A percentile compares a stretch with the other conserved stretches of the same genome.
phyloP scores from a whole-genome alignment of 768 basidiomycete genomes.

The Stropharia rugosoannulata region DNA sequence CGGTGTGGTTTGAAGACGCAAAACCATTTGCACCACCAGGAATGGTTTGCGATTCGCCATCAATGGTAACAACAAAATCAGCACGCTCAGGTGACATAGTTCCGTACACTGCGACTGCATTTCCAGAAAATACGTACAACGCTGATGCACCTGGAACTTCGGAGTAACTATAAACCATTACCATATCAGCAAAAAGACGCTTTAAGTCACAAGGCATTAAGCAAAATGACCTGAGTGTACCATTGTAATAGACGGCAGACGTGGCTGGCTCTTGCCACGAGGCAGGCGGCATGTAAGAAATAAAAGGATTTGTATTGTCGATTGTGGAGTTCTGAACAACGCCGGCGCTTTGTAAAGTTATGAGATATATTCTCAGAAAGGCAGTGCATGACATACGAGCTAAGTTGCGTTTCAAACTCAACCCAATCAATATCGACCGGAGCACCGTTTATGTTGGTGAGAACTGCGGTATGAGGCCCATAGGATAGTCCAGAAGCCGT shows the following conservation, averaged over 20 bases:
- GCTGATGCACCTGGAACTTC: constrained; percentile 37
- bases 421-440: constrained; percentile 51
- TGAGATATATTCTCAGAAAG: background rate
- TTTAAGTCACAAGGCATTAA: background rate
- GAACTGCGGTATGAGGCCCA: constrained; percentile 45
- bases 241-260: constrained; percentile 28
- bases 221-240: constrained; percentile 42
- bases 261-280: constrained; percentile 35
- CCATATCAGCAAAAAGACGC: background rate
- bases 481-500: constrained; percentile 38
- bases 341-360: constrained; percentile 16
- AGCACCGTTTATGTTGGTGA: constrained; percentile 43
- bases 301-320: constrained; percentile 40
- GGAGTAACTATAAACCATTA: constrained; percentile 34
- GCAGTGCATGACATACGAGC: constrained; percentile 30
- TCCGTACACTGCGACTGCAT: constrained; percentile 55
- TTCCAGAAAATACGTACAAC: constrained; percentile 45
- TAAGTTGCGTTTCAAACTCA: constrained; percentile 40
- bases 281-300: constrained; percentile 37
- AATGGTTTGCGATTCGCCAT: constrained; percentile 34
- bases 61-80: constrained; percentile 42
- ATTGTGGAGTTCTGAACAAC: constrained; percentile 25
- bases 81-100: constrained; percentile 52
- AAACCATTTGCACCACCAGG: constrained; percentile 35
- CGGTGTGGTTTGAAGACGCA: constrained; percentile 19